phyloP scores from a whole-genome alignment of 208 protist species.

The Crithidia expoeki region DNA sequence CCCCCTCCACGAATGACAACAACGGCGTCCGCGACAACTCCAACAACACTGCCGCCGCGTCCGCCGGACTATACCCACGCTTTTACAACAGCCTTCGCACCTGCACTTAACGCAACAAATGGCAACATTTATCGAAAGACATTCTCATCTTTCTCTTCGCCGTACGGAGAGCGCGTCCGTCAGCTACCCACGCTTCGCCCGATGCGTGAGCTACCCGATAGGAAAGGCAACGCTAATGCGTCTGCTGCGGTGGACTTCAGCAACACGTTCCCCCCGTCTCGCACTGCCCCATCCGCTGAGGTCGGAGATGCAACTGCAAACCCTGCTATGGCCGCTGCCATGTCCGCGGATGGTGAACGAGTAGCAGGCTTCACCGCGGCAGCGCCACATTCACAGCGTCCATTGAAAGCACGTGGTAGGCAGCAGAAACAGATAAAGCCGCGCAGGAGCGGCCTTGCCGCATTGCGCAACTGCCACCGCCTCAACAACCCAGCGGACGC shows the following conservation, averaged over 20 bases:
- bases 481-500: slow-evolving; percentile 45
- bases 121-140: too few species aligned
- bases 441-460: not conserved
- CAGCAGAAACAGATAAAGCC: not conserved
- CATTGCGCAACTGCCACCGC: slow-evolving; percentile 47
- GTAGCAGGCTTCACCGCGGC: not conserved
- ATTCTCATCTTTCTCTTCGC: too few species aligned
- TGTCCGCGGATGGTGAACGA: not conserved
- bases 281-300: not conserved
- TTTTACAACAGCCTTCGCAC: not conserved
- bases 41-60: not conserved
- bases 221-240: not conserved
- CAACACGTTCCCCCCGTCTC: not conserved
- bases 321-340: not conserved
- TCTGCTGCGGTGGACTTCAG: not conserved
- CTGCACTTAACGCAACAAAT: not conserved
- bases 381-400: too few species aligned
- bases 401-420: too few species aligned
- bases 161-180: not conserved
- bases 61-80: not conserved
- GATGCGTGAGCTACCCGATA: not conserved
- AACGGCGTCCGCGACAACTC: not conserved
- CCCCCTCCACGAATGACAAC: not conserved
- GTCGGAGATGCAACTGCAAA: not conserved
- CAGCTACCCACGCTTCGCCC: not conserved